Evolutionary conservation across 768 basidiomycete genomes (phyloP), one percentile per base, ranked within the genome.

Genomic region (Pulveroboletus sp.): DNA sequence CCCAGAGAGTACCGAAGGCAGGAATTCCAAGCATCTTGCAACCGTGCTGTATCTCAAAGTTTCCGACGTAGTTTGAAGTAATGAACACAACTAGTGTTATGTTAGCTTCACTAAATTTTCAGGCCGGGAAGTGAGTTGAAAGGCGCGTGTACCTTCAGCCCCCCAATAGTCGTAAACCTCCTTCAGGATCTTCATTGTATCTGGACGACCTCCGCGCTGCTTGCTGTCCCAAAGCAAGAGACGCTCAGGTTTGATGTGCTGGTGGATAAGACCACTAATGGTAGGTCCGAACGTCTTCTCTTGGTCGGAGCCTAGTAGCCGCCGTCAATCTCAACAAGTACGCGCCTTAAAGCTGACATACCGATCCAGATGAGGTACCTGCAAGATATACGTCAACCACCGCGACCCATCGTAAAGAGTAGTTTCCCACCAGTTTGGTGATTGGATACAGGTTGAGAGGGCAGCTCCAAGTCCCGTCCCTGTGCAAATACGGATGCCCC

Each of bases 211-310:
- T 49, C 86, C 85, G 46, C 83, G 77, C 53, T 71, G 65, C 67
- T 86, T 89, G 55, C 81, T 82, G 70, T 90, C 87, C 87, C 88
- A 90, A 8, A 90, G 76, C 10, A 80, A 74, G 40, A 83, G 73
- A 30, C 87, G 83, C 63, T 89, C 86, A 27, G 86, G 85, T 55
- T 76, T 83, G 39, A 90, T 71, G 62, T 88, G 78, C 54, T 78
- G 76, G 57, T 80, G 78, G 57, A 90, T 89, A 46, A 90, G 75
- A 28, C 80, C 80, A 54, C 78, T 80, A 54, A 90, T 86, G 17
- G 86, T 89, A 21, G 85, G 82, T 3, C 89, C 89, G 58, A 91
- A 90, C 2, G 87, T 89, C 70, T 84, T 87, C 66, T 86, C 86
- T 67, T 89, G 86, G 61, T 89, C 86, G 49, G 85, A 86, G 46